Conservation (phyloP, 768 basidiomycete species). For the Gymnopilus dilepis region DNA sequence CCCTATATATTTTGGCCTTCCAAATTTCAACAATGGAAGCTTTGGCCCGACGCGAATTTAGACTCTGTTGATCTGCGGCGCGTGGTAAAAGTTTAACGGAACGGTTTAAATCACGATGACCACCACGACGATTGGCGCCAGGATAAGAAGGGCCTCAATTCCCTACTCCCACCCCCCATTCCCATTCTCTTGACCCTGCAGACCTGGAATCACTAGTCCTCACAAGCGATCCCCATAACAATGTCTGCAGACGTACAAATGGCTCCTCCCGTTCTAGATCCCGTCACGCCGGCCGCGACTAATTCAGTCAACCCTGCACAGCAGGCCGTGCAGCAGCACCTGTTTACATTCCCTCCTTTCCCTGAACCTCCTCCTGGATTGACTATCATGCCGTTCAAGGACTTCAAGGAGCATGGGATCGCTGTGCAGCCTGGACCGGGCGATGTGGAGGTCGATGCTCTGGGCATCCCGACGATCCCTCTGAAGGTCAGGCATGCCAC, state of each 20-base stretch:
- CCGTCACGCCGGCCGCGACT: not conserved
- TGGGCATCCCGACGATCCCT: slow-evolving; percentile 70
- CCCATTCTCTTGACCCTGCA: not conserved
- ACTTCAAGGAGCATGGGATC: slow-evolving; percentile 47
- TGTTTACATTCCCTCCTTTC: slow-evolving; percentile 63
- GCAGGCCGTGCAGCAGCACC: slow-evolving; percentile 33
- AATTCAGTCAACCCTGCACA: slow-evolving; percentile 19
- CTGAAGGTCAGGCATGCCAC: slow-evolving; percentile 53
- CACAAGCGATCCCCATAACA: slow-evolving; percentile 6
- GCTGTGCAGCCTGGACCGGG: slow-evolving; percentile 37
- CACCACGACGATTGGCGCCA: slow-evolving; percentile 21
- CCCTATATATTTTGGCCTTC: not conserved
- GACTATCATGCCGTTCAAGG: slow-evolving; percentile 46
- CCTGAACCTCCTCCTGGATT: slow-evolving; percentile 46
- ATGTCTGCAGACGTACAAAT: slow-evolving; percentile 16
- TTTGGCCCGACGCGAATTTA: not conserved
- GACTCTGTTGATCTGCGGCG: not conserved
- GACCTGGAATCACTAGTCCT: no score
- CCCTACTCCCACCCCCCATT: slow-evolving; percentile 14
- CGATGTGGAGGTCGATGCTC: slow-evolving; percentile 66
- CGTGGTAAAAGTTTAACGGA: slow-evolving; percentile 14
- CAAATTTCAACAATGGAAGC: not conserved
- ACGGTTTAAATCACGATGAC: not conserved
- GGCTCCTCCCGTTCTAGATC: not conserved
- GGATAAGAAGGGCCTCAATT: slow-evolving; percentile 16